Evolutionary conservation across 2,329 filamentous ascomycete species (phyloP), one percentile per base, ranked within the genome.

Genomic region (Colletotrichum melonis): DNA sequence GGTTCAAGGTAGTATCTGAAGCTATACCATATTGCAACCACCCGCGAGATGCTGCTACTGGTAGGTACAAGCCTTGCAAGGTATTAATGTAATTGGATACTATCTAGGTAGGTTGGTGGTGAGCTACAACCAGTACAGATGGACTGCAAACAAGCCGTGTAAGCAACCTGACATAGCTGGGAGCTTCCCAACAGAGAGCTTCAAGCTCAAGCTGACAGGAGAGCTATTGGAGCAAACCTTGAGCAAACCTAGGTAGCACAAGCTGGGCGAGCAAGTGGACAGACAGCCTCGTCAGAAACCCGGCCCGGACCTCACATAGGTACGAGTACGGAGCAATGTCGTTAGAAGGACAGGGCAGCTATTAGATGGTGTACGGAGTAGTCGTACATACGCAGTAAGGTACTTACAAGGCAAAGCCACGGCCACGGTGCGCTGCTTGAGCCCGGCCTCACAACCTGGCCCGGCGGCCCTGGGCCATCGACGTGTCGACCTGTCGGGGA

Each of bases 401-500:
- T 42, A 63, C 69, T 19, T 49, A 49, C 16, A 49, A 42, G 38
- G 38, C 38, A 42, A 42, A 57, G 42, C 32, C 38, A 22, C 54
- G 49, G 16, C 54, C 62, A 66, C 63, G 55, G 63, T 60, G 32
- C 60, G 68, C 46, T 22, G 69, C 63, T 56, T 56, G 63, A 71
- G 63, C 69, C 69, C 28, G 42, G 30, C 38, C 60, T 32, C 24
- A 49, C 8, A 49, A 49, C 42, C 42, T 49, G 42, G 42, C 38
- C 38, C 14, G 38, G 38, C 38, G 38, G 38, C 38, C 38, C 38
- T 42, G 38, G 38, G 16, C 42, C 42, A 22, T 49, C 42, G 42
- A 11, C 7, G 7, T 32, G 22, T 32, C 32, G 49, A 38, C 64
- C 69, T 68, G 63, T 72, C 69, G 69, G 69, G 63, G 63, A 67